Percentiles rank a stretch among this genome's conserved stretches.
Conservation (phyloP, 176 grass and related monocot species). For the barley (Hordeum vulgare) region MorexV3_pseudomolecules_assembly NC_058524.1:385017160-385017659, state of each 20-base stretch:
- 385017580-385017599: neutral
- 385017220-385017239: too few species aligned
- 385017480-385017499: slow-evolving; percentile 31
- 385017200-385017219: too few species aligned
- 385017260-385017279: too few species aligned
- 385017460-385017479: slow-evolving; percentile 44
- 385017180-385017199: too few species aligned
- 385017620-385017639: neutral
- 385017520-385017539: neutral
- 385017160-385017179: too few species aligned
- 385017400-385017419: slow-evolving; percentile 37
- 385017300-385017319: too few species aligned
- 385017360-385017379: too few species aligned
- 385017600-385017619: neutral
- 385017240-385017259: too few species aligned
- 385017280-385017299: too few species aligned
- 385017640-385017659: neutral
- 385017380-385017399: too few species aligned
- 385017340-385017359: too few species aligned
- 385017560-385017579: neutral
- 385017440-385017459: slow-evolving; percentile 47
- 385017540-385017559: neutral
- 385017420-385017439: slow-evolving; percentile 51
- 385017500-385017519: slow-evolving; percentile 11
- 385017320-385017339: too few species aligned